A percentile compares a stretch with the other conserved stretches of the same genome.
Conservation (phyloP, 2,329 filamentous ascomycete species). For the Magnaporthiopsis rhizophila region DNA sequence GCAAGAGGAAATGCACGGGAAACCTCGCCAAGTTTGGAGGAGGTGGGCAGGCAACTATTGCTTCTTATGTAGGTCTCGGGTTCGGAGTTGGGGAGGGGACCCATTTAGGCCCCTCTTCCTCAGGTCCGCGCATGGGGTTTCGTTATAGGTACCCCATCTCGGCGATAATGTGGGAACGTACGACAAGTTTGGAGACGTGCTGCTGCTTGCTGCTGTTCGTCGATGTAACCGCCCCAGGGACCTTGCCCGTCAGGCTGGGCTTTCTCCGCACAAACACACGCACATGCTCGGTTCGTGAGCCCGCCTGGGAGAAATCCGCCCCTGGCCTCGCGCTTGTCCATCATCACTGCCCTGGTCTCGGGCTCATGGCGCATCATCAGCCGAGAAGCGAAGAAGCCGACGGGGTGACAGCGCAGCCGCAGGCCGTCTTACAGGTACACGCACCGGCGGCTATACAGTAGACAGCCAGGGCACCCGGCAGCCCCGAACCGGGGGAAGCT, state of each 20-base stretch:
- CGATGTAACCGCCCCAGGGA: not conserved
- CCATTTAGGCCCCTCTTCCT: not conserved
- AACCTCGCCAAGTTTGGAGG: not conserved
- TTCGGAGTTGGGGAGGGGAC: not conserved
- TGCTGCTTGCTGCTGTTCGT: not conserved
- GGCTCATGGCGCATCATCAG: not conserved
- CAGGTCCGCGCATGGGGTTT: not conserved
- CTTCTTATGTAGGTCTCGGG: not conserved
- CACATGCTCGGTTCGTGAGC: not conserved
- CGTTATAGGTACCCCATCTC: not conserved
- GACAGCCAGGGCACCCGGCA: not conserved
- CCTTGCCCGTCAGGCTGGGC: not conserved
- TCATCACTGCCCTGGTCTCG: not conserved
- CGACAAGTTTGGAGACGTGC: too few species aligned
- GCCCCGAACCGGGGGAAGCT: not conserved
- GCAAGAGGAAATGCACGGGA: not conserved
- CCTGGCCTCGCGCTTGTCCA: too few species aligned
- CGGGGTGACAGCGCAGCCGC: not conserved
- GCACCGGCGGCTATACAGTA: not conserved
- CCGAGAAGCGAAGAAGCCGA: not conserved
- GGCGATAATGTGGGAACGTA: not conserved
- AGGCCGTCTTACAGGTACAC: too few species aligned
- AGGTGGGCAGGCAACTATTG: not conserved
- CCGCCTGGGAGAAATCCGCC: not conserved
- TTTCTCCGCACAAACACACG: not conserved